A percentile compares a stretch with the other conserved stretches of the same genome.
Evolutionary conservation across 768 basidiomycete genomes (phyloP).

Genomic region (Cubamyces lactineus): DNA sequence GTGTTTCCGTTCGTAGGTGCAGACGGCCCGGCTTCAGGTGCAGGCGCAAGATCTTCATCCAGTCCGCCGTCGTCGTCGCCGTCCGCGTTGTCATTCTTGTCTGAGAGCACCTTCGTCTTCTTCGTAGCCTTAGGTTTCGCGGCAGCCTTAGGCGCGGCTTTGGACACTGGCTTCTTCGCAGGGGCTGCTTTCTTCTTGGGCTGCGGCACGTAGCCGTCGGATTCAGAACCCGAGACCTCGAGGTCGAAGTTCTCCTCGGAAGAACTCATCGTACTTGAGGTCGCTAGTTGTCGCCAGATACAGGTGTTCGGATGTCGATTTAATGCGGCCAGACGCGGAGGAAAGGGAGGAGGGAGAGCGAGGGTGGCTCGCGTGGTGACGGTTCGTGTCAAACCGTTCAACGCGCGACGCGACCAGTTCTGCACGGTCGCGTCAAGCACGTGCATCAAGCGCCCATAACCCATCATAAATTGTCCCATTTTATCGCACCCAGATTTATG

Average conservation of each 20-base stretch:
- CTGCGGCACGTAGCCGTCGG: constrained; percentile 65
- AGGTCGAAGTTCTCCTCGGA: constrained; percentile 76
- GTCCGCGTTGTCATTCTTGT: constrained; percentile 64
- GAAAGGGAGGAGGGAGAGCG: background rate
- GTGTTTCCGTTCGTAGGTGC: constrained; percentile 43
- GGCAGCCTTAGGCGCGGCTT: constrained; percentile 47
- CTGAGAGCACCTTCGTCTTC: constrained; percentile 74
- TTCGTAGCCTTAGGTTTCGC: constrained; percentile 54
- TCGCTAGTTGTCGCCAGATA: background rate
- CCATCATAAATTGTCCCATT: no score
- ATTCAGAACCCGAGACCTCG: constrained; percentile 57
- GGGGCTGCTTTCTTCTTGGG: constrained; percentile 47
- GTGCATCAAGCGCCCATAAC: constrained; percentile 8
- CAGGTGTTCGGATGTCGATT: background rate
- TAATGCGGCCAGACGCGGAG: background rate
- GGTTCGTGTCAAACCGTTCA: constrained; percentile 24
- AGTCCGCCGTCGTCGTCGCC: constrained; percentile 50
- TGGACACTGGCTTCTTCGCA: constrained; percentile 44
- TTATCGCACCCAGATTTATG: no score
- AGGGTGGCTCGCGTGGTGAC: constrained; percentile 24
- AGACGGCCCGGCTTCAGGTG: constrained; percentile 29
- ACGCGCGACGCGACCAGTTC: constrained; percentile 17
- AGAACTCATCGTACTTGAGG: constrained; percentile 58
- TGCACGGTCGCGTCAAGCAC: constrained; percentile 13
- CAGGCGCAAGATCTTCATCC: constrained; percentile 43